A percentile compares a stretch with the other conserved stretches of the same genome.
These are phyloP conservation scores for Monosporascus sp. DNA, from an alignment of 2,329 filamentous ascomycete species.

Conservation along the genomic window DNA sequence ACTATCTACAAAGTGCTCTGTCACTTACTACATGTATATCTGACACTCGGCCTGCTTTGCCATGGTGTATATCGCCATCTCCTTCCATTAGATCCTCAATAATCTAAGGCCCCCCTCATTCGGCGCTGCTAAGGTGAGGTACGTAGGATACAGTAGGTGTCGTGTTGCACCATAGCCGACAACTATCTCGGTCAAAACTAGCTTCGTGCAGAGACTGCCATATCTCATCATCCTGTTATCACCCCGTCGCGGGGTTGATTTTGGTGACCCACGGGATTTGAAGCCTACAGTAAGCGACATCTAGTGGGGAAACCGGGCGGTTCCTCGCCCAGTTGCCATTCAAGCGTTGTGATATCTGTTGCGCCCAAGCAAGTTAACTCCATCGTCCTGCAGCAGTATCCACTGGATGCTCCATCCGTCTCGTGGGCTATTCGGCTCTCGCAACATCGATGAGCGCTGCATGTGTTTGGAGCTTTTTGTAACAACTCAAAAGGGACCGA, in stretches of 20 bases:
- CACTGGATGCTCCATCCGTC: neutral
- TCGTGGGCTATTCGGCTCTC: neutral
- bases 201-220: neutral
- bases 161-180: neutral
- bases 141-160: neutral
- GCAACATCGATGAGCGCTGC: neutral
- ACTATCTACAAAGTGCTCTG: no score
- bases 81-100: no score
- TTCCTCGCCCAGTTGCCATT: no score
- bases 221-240: no score
- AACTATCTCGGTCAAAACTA: neutral
- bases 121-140: neutral
- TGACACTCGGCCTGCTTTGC: neutral
- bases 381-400: neutral
- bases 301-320: no score
- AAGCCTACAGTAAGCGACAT: no score
- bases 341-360: no score
- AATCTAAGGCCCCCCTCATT: neutral
- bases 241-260: no score
- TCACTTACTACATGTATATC: neutral
- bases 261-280: no score
- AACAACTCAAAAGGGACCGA: neutral
- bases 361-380: no score
- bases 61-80: neutral
- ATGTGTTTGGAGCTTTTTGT: neutral